Percentiles rank a stretch among this genome's conserved stretches.
phyloP scores from a whole-genome alignment of 2,329 filamentous ascomycete species.

The Annulohypoxylon truncatum region DNA sequence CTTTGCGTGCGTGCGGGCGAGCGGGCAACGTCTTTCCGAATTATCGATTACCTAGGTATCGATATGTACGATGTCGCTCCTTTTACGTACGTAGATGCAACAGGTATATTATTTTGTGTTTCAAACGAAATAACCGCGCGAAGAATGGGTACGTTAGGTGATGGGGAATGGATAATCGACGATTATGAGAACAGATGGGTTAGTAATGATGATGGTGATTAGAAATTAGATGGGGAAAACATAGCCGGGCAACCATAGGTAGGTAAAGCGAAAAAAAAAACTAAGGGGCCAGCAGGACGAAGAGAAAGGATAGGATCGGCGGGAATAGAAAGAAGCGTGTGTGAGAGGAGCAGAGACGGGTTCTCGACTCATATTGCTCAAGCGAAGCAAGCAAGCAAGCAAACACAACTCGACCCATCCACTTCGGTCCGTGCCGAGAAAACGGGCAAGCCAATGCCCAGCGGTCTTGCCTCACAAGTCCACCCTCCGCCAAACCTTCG shows the following conservation, averaged over 20 bases:
- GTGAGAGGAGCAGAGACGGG: slow-evolving; percentile 9
- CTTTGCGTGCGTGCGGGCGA: not conserved
- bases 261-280: not conserved
- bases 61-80: not conserved
- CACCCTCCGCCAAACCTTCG: slow-evolving; percentile 31
- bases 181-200: not conserved
- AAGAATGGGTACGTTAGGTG: not conserved
- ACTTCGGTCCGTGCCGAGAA: slow-evolving; percentile 39
- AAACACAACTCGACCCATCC: slow-evolving; percentile 12
- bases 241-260: not conserved
- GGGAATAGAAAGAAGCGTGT: slow-evolving; percentile 18
- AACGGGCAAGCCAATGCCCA: slow-evolving; percentile 21
- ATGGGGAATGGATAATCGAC: not conserved
- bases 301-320: slow-evolving; percentile 17
- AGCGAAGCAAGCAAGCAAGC: slow-evolving; percentile 11
- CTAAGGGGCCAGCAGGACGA: not conserved
- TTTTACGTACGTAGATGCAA: too few relatives aligned
- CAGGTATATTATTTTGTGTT: not conserved
- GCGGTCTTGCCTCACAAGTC: slow-evolving; percentile 16
- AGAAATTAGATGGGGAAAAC: slow-evolving; percentile 1
- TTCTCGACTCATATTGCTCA: slow-evolving; percentile 22
- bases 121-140: not conserved
- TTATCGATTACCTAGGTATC: too few relatives aligned
- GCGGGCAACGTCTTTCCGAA: too few relatives aligned
- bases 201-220: not conserved